Conservation (phyloP, 352 stramenopile genomes). For the Pythium sp. region DNA sequence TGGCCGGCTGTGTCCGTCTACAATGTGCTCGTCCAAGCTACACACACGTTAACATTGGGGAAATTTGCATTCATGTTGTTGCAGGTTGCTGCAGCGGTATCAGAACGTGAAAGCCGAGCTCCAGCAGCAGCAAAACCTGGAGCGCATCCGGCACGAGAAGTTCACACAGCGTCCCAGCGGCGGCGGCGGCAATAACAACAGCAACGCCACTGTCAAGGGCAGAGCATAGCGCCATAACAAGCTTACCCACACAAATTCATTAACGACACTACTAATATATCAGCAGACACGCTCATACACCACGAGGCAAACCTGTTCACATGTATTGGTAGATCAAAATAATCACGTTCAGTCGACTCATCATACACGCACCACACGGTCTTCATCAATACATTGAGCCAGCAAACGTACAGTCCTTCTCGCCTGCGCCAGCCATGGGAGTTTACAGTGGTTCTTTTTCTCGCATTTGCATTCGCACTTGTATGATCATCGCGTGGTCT, state of each 20-base stretch:
- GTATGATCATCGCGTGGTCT: background rate
- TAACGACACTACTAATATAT: slow-evolving; percentile 6
- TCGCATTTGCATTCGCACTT: background rate
- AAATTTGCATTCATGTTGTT: background rate
- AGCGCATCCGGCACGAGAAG: slow-evolving; percentile 88
- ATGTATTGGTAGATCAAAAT: background rate
- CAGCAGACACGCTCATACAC: background rate
- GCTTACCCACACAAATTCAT: background rate
- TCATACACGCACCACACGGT: background rate
- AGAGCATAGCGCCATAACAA: slow-evolving; percentile 11
- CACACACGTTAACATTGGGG: background rate
- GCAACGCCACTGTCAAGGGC: slow-evolving; percentile 15
- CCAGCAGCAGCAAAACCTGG: slow-evolving; percentile 92
- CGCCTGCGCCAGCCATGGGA: background rate
- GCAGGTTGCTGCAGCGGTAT: slow-evolving; percentile 89
- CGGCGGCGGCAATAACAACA: background rate
- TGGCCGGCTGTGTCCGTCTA: background rate
- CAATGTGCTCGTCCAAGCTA: background rate
- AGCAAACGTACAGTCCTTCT: background rate
- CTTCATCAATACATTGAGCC: background rate
- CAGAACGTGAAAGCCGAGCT: slow-evolving; percentile 96
- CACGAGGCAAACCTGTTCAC: slow-evolving; percentile 9
- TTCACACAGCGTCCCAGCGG: slow-evolving; percentile 46
- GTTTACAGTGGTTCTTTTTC: background rate
- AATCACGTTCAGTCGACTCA: background rate